Percentiles rank a stretch among this genome's conserved stretches.
These are phyloP conservation scores for Medicago ruthenica DNA, from an alignment of 306 rosid genomes.

Conservation along the genomic window DNA sequence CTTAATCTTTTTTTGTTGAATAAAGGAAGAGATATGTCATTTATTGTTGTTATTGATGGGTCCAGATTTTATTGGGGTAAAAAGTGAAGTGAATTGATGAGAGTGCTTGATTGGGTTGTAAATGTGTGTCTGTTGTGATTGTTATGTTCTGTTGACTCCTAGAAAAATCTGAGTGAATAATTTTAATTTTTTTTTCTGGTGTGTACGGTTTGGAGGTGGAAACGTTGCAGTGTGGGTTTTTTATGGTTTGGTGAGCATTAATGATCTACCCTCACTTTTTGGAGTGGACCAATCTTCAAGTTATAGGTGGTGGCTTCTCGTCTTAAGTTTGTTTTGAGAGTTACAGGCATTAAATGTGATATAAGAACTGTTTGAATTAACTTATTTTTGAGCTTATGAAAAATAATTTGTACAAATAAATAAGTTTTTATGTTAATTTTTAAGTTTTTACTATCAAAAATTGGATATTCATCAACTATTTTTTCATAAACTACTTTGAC, in stretches of 20 bases:
- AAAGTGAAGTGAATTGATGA: neutral
- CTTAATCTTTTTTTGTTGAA: too few relatives aligned
- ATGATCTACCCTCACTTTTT: neutral
- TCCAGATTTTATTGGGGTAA: neutral
- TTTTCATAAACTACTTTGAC: too few relatives aligned
- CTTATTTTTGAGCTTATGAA: too few relatives aligned
- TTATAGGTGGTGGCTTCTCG: neutral
- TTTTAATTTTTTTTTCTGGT: neutral
- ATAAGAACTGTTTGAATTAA: too few relatives aligned
- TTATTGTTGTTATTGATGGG: neutral
- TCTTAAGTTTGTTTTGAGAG: neutral
- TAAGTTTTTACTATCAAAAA: too few relatives aligned
- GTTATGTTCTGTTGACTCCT: neutral
- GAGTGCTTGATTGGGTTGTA: neutral
- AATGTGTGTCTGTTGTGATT: neutral
- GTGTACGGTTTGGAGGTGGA: neutral
- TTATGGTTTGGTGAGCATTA: neutral
- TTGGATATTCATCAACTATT: too few relatives aligned
- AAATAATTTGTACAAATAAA: too few relatives aligned
- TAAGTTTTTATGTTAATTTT: too few relatives aligned
- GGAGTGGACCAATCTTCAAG: neutral
- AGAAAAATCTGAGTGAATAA: neutral
- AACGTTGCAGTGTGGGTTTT: neutral
- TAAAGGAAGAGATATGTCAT: too few relatives aligned
- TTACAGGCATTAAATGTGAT: conserved; percentile 5